Base-by-base conservation (phyloP, 352 stramenopile genomes). In the Globisporangium viniferum region DNA sequence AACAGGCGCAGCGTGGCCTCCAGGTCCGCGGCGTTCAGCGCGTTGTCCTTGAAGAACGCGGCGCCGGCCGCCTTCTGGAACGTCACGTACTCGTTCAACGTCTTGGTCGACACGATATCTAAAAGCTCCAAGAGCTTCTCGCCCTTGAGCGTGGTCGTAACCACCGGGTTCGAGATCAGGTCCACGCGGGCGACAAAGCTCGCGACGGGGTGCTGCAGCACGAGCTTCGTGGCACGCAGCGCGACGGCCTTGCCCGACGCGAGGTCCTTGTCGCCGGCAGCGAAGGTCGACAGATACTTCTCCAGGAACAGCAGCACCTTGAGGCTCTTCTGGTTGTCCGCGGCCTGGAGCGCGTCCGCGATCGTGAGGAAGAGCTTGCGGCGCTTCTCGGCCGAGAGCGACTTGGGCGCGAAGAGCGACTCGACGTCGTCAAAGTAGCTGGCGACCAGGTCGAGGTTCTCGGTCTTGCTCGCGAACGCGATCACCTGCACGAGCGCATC, bases 61-160 rank as follows among this genome's bases (percentile, higher is more conserved):
- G 85, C 74, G 20, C 76, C 79, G n/a, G 82, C 89, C 12, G 58
- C 64, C 73, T 86, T 89, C 58, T 90, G 69, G 72, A 98, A 97
- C 49, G 88, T 80, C 4, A 70, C 55, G 48, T 95, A 98, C 73
- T 98, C 94, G 68, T 84, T 81, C 59, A 98, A 77, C 67, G 93
- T 98, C 67, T 97, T 95, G 70, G 89, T 88, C 67, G 94, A 94
- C 68, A 98, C 90, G 64, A 98, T 95, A 63, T 97, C 83, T 65
- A 98, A 84, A 64, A 98, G 80, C 69, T 93, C 88, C 14, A 78
- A 79, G n/a, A 92, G 72, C 73, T 91, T 87, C 64, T 66, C 68
- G 57, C 74, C 63, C 74, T 95, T 79, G 63, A 98, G 82, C 66
- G 78, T 71, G 14, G 85, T 71, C 49, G 81, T 60, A n/a, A 98